These are phyloP conservation scores for Metschnikowia gelsemii DNA, from an alignment of 805 yeast species.

Conservation along the genomic window DNA sequence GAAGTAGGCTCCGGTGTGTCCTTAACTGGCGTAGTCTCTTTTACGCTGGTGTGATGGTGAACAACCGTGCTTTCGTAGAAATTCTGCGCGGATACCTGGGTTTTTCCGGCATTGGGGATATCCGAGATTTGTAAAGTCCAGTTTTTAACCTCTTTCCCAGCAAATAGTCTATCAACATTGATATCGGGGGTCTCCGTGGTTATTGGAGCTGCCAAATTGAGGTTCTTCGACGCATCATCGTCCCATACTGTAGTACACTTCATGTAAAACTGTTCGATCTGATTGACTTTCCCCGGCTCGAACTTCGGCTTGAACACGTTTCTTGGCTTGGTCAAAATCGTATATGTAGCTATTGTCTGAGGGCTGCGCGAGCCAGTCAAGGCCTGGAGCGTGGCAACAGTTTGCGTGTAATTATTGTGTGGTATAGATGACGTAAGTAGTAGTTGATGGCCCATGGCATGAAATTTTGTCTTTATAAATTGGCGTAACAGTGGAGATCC, in stretches of 20 bases:
- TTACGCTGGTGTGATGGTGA: slow-evolving; percentile 43
- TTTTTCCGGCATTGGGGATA: slow-evolving; percentile 73
- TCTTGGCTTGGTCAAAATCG: slow-evolving; percentile 50
- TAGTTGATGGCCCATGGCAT: slow-evolving; percentile 53
- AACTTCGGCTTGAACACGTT: slow-evolving; percentile 52
- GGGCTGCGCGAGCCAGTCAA: slow-evolving; percentile 50
- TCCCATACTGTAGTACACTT: slow-evolving; percentile 51
- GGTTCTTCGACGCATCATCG: slow-evolving; percentile 22
- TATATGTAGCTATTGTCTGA: slow-evolving; percentile 46
- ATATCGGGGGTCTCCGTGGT: slow-evolving; percentile 22
- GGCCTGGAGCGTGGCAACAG: slow-evolving; percentile 49
- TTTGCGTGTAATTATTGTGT: slow-evolving; percentile 39
- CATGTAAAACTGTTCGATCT: slow-evolving; percentile 54
- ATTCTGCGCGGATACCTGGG: slow-evolving; percentile 61
- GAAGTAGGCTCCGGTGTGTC: not conserved
- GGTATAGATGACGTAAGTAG: slow-evolving; percentile 48
- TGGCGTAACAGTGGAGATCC: too few relatives aligned
- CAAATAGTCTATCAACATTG: slow-evolving; percentile 32
- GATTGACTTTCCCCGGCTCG: slow-evolving; percentile 56
- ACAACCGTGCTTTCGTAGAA: slow-evolving; percentile 59
- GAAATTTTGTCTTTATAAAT: too few relatives aligned
- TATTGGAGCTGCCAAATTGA: slow-evolving; percentile 31
- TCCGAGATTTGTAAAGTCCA: slow-evolving; percentile 71
- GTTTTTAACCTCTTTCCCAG: slow-evolving; percentile 26
- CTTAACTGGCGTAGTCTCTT: not conserved